A percentile compares a stretch with the other conserved stretches of the same genome.
Evolutionary conservation across 768 basidiomycete species (phyloP).

Genomic region (Wakefieldia striispora): DNA sequence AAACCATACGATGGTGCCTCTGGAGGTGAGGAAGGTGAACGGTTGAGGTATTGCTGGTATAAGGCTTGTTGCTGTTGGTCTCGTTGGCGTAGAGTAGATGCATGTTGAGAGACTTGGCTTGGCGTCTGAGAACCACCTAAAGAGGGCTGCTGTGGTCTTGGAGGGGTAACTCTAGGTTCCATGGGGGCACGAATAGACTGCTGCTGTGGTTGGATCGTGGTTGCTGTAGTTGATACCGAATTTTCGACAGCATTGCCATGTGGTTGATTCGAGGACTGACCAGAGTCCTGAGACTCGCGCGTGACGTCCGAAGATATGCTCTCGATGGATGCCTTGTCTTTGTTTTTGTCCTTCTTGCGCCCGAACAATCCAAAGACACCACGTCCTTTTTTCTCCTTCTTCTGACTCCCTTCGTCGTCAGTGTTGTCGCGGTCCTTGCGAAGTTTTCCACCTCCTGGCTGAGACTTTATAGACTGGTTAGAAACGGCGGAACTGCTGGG

Average conservation of each 20-base stretch:
- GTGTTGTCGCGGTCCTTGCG: conserved; percentile 45
- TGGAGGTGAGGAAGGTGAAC: conserved; percentile 76
- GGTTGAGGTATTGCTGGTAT: conserved; percentile 87
- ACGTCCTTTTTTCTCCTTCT: conserved; percentile 63
- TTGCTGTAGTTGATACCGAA: conserved; percentile 50
- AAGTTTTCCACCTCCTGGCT: conserved; percentile 32
- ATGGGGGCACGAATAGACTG: conserved; percentile 25
- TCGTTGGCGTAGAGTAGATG: conserved; percentile 72
- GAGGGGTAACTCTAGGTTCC: conserved; percentile 21
- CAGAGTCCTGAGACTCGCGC: conserved; percentile 63
- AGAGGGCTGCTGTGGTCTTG: conserved; percentile 23
- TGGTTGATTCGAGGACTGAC: conserved; percentile 46
- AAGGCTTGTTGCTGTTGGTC: conserved; percentile 87
- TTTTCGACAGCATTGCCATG: conserved; percentile 24
- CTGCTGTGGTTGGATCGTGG: conserved; percentile 61
- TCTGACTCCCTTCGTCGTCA: conserved; percentile 52
- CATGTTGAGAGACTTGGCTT: conserved; percentile 55
- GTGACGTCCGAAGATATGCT: conserved; percentile 51
- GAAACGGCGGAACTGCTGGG: conserved; percentile 28
- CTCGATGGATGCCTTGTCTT: conserved; percentile 53
- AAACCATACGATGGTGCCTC: conserved; percentile 78
- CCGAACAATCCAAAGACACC: conserved; percentile 77
- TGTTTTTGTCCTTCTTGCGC: conserved; percentile 73
- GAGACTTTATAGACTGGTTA: conserved; percentile 17
- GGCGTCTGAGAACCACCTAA: conserved; percentile 29